Percentiles rank a stretch among this genome's conserved stretches.
Evolutionary conservation across 306 rosid genomes (phyloP).

Genomic region (Oemleria cerasiformis): DNA sequence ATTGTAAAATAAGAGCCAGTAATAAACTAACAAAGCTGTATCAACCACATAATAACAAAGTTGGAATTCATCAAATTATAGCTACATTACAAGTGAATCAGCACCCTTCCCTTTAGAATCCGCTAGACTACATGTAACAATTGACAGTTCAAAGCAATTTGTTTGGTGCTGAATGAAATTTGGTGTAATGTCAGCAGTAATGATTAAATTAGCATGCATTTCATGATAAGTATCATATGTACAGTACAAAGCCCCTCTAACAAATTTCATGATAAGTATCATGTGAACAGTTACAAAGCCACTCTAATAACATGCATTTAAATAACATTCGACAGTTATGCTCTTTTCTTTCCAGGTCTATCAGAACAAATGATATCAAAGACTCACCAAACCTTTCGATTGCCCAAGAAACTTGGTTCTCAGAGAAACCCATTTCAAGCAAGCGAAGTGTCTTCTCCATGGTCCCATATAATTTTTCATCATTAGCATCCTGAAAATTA

Average conservation of each 20-base stretch:
- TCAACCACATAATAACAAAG: not conserved
- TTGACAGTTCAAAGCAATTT: not conserved
- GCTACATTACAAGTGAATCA: not conserved
- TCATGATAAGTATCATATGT: not conserved
- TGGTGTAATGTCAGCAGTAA: not conserved
- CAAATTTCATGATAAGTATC: not conserved
- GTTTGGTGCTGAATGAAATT: not conserved
- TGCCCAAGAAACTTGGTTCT: slow-evolving; percentile 81
- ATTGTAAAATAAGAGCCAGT: slow-evolving; percentile 15
- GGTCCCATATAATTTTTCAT: slow-evolving; percentile 73
- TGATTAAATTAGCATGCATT: not conserved
- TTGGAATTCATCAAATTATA: not conserved
- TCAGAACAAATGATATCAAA: slow-evolving; percentile 17
- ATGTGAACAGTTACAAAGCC: too few species aligned
- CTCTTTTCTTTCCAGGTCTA: not conserved
- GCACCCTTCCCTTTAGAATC: not conserved
- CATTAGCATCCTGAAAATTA: slow-evolving; percentile 35
- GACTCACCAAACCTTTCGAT: slow-evolving; percentile 75
- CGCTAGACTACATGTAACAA: not conserved
- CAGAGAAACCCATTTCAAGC: slow-evolving; percentile 96
- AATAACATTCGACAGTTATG: not conserved
- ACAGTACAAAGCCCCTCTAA: not conserved
- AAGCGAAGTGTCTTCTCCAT: slow-evolving; percentile 83
- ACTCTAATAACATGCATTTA: too few species aligned
- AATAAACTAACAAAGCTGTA: slow-evolving; percentile 21